Base-by-base conservation (phyloP, 805 yeast genomes). In the Sporopachydermia quercuum region DNA sequence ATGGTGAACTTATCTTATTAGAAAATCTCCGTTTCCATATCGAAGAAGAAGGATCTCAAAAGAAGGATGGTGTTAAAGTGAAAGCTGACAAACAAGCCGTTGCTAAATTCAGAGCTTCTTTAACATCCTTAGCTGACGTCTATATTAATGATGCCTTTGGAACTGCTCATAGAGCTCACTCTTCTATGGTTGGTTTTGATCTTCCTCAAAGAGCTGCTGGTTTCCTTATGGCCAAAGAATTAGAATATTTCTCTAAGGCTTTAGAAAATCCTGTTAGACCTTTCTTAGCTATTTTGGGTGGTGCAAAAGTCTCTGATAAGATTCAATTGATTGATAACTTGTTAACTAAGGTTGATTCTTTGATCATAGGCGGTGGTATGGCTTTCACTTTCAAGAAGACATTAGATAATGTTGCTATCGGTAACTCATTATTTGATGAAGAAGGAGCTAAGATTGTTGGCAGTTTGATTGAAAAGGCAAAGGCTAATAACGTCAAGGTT, bases 301-400 rank as follows among this genome's bases (percentile, higher is more conserved):
- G 98, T 71, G 98, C 98, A 57, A 91, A 91, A 77, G 97, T 91
- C 52, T 81, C 94, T 50, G 98, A 91, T 70, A 91, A 91, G 80
- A 91, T 91, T 60, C 96, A 85, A 72, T 78, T 91, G 68, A 91
- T 91, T 58, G 97, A 91, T 71, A 91, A 87, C 78, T 71, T 77
- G 66, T 30, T 2, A 54, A 91, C 89, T 74, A 91, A 91, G 77
- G 97, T 91, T 57, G 81, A 91, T 68, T 66, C 78, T 48, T 73
- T 91, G 62, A 85, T 91, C 68, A 78, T 91, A 57, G 97, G 98
- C 63, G 98, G 98, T 71, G 98, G 98, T 70, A 91, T 91, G 98
- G 91, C 98, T 46, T 91, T 89, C 81, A 91, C 98, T 55, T 91
- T 91, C 78, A 85, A 83, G 76, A 91, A 91, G 76, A 81, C 89